Base-by-base conservation (phyloP, 495 filamentous ascomycete genomes). In the Tetracladium setigerum region DNA sequence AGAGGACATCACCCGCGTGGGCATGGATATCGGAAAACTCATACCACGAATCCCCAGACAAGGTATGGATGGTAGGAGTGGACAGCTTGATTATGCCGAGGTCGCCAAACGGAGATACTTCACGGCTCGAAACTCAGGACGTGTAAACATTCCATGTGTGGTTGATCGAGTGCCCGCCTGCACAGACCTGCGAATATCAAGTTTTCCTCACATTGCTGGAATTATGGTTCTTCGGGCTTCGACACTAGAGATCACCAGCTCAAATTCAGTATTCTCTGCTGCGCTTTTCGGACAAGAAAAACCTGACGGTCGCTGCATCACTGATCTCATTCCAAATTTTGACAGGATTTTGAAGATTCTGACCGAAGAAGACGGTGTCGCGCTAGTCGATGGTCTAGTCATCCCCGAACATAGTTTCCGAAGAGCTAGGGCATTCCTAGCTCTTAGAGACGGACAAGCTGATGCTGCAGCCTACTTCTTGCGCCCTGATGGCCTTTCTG, bases 341-440 rank as follows among this genome's bases (percentile, higher is more conserved):
- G 88, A 92, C 56, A 77, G 81, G 50, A 77, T 95, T 19, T 69
- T 98, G 36, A 72, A 78, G 38, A 73, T 91, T 38, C 71, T 98
- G 43, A 86, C 79, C 4, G 86, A 95, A 45, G 87, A 96, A 57
- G 91, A 97, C 53, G 77, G 86, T 35, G 72, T 95, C 40, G 69
- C 74, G 17, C 72, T 96, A 15, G 75, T 83, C 13, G 94, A 98
- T 62, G 94, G 92, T n/a, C 89, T 97, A 44, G 89, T 98, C 24
- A 83, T 98, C 43, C 94, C 92, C 5, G 92, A 98, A 65, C 87
- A 95, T 61, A 92, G 84, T 49, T 97, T 97, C 63, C 80, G 94
- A 32, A 84, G 90, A 43, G 94, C 92, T 12, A 76, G 87, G 52
- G 87, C 86, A 1, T 74, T 94, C 39, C 75, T 95, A 13, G 82